Base-by-base conservation (phyloP, 106 monocot genomes). In the Dendrobium nobile region DNA sequence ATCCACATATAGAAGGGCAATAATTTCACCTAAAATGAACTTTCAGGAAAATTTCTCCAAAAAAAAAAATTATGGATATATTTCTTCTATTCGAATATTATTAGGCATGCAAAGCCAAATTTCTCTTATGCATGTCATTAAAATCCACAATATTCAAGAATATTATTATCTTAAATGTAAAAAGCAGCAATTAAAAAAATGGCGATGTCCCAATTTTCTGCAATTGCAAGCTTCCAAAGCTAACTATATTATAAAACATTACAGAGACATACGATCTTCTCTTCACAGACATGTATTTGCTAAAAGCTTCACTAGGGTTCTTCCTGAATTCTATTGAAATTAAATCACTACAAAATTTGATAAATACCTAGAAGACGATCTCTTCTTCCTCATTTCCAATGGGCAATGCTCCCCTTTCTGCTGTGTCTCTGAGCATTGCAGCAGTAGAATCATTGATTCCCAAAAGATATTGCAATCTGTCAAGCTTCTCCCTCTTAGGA, bases 391-490 rank as follows among this genome's bases (percentile, higher is more conserved):
- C 91, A 18, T 86, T 84, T 45, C 44, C 90, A 13, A 91, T 76
- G 11, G 89, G 81, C 28, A 91, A 55, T 37, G 51, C 80, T 54
- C 92, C 95, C 59, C 87, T 77, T 67, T 91, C 91, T n/a, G 95
- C 99, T 0, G 85, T 78, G 75, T 99, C 93, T 58, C 80, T 81
- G 33, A 99, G 84, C 13, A 79, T 27, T 11, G 83, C 75, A 33
- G 95, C 99, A 78, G 93, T 75, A 20, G 87, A 81, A 59, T 95
- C 92, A 41, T 83, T 91, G 70, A 99, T 86, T 48, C 87, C 85
- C 24, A 99, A 88, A 80, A 99, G 84, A 78, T 89, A 88, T 54
- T 99, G 99, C 78, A 99, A 75, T 43, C 99, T 84, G 20, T 85
- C 79, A 8, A 99, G 88, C 80, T 87, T 95, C 47, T 93, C 99